Conservation (phyloP, 306 rosid species). For the Quercus berberidifolia region DNA sequence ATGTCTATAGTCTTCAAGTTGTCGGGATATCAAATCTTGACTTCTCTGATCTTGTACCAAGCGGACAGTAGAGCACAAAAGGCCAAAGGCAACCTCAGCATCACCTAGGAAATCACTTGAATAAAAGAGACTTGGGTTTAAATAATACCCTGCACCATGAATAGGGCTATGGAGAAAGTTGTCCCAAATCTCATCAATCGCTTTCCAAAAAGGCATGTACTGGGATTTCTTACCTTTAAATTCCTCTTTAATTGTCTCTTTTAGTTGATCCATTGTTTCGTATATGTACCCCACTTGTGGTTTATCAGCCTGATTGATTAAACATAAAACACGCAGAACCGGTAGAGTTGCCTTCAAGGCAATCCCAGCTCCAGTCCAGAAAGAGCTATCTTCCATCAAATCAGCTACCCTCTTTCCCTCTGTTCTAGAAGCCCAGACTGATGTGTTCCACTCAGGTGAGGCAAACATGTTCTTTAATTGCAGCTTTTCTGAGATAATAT, state of each 20-base stretch:
- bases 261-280: conserved; percentile 32
- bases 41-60: background rate
- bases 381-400: conserved; percentile 14
- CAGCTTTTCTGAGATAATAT: conserved; percentile 12
- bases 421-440: conserved; percentile 10
- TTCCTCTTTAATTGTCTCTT: conserved; percentile 25
- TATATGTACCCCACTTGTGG: conserved; percentile 29
- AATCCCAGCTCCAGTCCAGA: conserved; percentile 19
- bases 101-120: conserved; percentile 13
- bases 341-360: conserved; percentile 25
- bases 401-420: conserved; percentile 17
- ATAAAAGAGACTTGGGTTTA: conserved; percentile 24
- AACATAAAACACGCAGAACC: background rate
- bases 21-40: conserved; percentile 12
- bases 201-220: conserved; percentile 25
- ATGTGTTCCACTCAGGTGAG: conserved; percentile 15
- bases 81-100: conserved; percentile 22
- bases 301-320: conserved; percentile 18
- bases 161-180: conserved; percentile 24
- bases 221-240: conserved; percentile 1
- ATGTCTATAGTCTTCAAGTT: conserved; percentile 13
- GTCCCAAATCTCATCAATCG: conserved; percentile 23
- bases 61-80: conserved; percentile 15
- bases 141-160: conserved; percentile 23
- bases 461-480: conserved; percentile 16